Evolutionary conservation across 2,329 filamentous ascomycete genomes (phyloP).

Genomic region (Colletotrichum orchidophilum): DNA sequence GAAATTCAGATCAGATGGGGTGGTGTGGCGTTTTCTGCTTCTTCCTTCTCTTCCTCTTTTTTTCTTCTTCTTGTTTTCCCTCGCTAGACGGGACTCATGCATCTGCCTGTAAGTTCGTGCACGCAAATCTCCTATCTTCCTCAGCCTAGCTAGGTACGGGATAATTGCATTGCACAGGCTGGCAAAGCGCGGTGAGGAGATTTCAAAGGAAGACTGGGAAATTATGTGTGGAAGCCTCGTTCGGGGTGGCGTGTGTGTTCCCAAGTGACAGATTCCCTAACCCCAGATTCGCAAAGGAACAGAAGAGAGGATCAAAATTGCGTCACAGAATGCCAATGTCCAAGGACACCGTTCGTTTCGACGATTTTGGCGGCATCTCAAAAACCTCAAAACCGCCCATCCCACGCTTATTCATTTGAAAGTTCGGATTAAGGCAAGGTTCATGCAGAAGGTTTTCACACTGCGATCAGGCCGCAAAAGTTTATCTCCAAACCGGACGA

Average conservation of each 20-base stretch:
- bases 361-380: too few relatives aligned
- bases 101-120: background rate
- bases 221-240: background rate
- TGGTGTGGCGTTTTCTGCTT: too few relatives aligned
- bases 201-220: background rate
- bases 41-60: too few relatives aligned
- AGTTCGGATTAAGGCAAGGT: slow-evolving; percentile 7
- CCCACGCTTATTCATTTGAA: background rate
- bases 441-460: slow-evolving; percentile 2
- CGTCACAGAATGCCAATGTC: slow-evolving; percentile 1
- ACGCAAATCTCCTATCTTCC: background rate
- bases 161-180: background rate
- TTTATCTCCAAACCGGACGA: background rate
- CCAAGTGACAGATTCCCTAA: background rate
- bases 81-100: background rate
- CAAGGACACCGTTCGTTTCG: slow-evolving; percentile 21
- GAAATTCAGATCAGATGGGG: background rate
- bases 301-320: background rate
- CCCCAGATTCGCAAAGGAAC: background rate
- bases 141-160: too few relatives aligned
- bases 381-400: background rate
- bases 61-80: too few relatives aligned
- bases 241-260: background rate
- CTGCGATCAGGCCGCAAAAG: background rate
- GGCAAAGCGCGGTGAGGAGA: background rate